Percentiles rank a stretch among this genome's conserved stretches.
Evolutionary conservation across 163 green algal genomes (phyloP).

Genomic region (Chlamydomonas reinhardtii): DNA sequence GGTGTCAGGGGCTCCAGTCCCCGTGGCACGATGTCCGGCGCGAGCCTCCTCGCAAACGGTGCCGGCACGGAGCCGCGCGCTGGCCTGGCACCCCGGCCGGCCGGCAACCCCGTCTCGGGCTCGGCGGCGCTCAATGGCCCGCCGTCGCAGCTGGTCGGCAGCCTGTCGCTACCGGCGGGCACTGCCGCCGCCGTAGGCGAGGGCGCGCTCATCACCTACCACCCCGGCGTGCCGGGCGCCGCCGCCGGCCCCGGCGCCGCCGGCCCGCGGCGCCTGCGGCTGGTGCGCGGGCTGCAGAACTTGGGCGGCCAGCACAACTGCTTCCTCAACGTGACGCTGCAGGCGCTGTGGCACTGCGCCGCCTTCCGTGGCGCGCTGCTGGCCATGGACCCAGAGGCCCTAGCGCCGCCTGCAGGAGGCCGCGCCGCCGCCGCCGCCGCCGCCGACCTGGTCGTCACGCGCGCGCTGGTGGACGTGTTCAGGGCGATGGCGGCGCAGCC

Average conservation of each 20-base stretch:
- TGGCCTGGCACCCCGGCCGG: neutral
- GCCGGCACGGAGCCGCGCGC: neutral
- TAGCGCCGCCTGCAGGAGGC: neutral
- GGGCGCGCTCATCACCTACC: neutral
- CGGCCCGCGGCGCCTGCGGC: slow-evolving; percentile 3
- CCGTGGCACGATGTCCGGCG: neutral
- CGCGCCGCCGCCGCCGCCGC: too few species aligned
- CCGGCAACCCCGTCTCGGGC: slow-evolving; percentile 8
- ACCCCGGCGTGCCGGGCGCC: neutral
- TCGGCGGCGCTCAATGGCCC: neutral
- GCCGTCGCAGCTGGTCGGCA: slow-evolving; percentile 24
- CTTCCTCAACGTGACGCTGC: slow-evolving; percentile 89
- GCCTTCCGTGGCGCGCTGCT: slow-evolving; percentile 78
- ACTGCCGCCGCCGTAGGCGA: neutral
- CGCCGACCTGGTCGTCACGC: slow-evolving; percentile 66
- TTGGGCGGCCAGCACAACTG: slow-evolving; percentile 82
- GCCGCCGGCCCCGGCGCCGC: neutral
- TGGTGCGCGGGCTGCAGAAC: slow-evolving; percentile 76
- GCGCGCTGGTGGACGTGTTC: slow-evolving; percentile 24
- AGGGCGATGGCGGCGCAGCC: slow-evolving; percentile 25
- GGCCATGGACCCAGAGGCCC: neutral
- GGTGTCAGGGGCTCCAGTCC: slow-evolving; percentile 20
- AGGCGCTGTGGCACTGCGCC: slow-evolving; percentile 79
- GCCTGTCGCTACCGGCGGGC: neutral
- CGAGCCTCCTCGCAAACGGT: too few species aligned